Evolutionary conservation across 2,329 filamentous ascomycete genomes (phyloP), one percentile per base, ranked within the genome.

Genomic region (Paracoccidioides lutzii): DNA sequence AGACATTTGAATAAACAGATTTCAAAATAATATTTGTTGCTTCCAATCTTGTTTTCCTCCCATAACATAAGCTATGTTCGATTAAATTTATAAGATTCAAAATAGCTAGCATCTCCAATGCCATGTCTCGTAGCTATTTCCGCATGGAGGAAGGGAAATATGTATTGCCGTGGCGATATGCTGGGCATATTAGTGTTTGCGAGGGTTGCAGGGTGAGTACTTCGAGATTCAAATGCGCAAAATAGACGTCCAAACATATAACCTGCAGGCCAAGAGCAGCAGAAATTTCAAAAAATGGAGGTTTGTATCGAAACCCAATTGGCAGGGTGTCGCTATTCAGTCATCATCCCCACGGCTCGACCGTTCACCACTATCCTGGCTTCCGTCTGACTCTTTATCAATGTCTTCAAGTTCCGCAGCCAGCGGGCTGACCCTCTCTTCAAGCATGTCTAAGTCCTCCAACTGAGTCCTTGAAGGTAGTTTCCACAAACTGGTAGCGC

Each of bases 401-500:
- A 75, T 67, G 4, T 73, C 73, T 58, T 76, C 74, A 53, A 77
- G 57, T 60, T 77, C 75, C 62, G 90, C 88, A 1, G 86, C 88
- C 58, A 97, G 70, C 40, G 89, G 83, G 70, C 90, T 96, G 40
- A 88, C 80, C 61, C 91, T 80, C 52, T 90, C 87, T 66, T 96
- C 91, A 65, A 98, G 66, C 64, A 90, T 72, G 61, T 95, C 93
- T 68, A 95, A 67, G 69, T 98, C 93, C 73, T 98, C 93, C 60
- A 98, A 69, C 53, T 88, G 79, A 61, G 87, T 83, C 63, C 93
- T 78, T 58, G 83, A 83, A 3, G 90, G 88, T 78, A 98, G 80
- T 74, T 95, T 95, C 83, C 89, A 94, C 63, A 98, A 68, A 66
- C 85, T 94, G 3, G 93, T 97, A 41, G 84, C 91, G 67, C 91